Conservation (phyloP, 2,329 filamentous ascomycete species). For the Hymenoscyphus salicellus region DNA sequence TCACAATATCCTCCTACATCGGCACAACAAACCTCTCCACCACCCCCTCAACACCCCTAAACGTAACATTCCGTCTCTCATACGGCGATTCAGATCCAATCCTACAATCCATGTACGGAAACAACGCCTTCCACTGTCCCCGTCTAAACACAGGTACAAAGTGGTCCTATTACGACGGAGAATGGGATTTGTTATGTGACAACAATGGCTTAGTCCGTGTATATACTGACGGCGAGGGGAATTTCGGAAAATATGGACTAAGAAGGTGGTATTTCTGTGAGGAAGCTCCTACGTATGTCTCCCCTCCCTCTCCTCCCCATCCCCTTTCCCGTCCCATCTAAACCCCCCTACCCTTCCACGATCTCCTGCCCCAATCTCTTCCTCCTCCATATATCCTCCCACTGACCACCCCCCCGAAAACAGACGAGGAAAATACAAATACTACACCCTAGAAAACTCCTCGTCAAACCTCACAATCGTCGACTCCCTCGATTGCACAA, state of each 20-base stretch:
- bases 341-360: not conserved
- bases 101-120: not conserved
- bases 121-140: not conserved
- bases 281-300: not conserved
- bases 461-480: not conserved
- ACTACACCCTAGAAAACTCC: not conserved
- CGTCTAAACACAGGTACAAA: not conserved
- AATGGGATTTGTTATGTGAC: not conserved
- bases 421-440: not conserved
- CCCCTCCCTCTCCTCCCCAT: not conserved
- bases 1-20: not conserved
- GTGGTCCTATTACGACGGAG: not conserved
- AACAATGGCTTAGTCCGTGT: not conserved
- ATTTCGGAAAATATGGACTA: not conserved
- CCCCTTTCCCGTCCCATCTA: not conserved
- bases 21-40: not conserved
- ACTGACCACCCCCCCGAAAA: no score
- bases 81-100: not conserved
- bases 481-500: not conserved
- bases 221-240: not conserved
- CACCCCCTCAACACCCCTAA: not conserved
- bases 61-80: not conserved
- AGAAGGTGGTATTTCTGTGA: conserved; percentile 4
- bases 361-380: not conserved
- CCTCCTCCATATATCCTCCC: not conserved